phyloP scores from a whole-genome alignment of 2,329 filamentous ascomycete genomes.

The Grosmannia serpens region DNA sequence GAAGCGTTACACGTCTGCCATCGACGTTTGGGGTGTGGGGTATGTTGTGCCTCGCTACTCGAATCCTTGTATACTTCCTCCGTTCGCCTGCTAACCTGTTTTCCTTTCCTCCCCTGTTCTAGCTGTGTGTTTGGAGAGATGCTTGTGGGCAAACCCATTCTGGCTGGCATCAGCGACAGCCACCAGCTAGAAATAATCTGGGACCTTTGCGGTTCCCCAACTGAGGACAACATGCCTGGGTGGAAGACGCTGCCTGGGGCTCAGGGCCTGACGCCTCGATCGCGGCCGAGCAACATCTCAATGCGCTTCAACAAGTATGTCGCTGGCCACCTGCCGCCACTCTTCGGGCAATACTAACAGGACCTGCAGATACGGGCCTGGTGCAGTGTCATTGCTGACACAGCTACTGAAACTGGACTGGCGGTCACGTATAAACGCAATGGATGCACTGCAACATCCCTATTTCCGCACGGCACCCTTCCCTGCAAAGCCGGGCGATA shows the following conservation, averaged over 20 bases:
- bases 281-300: conserved; percentile 52
- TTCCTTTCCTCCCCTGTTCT: neutral
- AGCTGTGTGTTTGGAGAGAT: conserved; percentile 98
- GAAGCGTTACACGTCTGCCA: conserved; percentile 87
- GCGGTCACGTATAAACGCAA: conserved; percentile 78
- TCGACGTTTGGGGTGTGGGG: conserved; percentile 98
- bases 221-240: conserved; percentile 82
- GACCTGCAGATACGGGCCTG: conserved; percentile 44
- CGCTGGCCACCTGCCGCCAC: conserved; percentile 1
- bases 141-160: conserved; percentile 85
- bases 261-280: conserved; percentile 56
- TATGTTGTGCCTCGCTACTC: conserved; percentile 23
- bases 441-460: conserved; percentile 82
- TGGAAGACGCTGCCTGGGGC: conserved; percentile 76
- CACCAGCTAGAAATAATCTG: conserved; percentile 93
- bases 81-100: conserved; percentile 12
- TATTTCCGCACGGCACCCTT: conserved; percentile 76
- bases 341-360: conserved; percentile 9
- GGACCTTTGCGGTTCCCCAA: conserved; percentile 81
- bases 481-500: conserved; percentile 70
- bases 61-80: neutral
- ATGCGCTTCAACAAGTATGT: conserved; percentile 60
- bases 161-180: conserved; percentile 77
- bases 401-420: conserved; percentile 84
- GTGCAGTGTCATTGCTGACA: conserved; percentile 66